Percentiles rank a stretch among this genome's conserved stretches.
Conservation (phyloP, 2,329 filamentous ascomycete genomes). For the Neonectria sp. region DNA sequence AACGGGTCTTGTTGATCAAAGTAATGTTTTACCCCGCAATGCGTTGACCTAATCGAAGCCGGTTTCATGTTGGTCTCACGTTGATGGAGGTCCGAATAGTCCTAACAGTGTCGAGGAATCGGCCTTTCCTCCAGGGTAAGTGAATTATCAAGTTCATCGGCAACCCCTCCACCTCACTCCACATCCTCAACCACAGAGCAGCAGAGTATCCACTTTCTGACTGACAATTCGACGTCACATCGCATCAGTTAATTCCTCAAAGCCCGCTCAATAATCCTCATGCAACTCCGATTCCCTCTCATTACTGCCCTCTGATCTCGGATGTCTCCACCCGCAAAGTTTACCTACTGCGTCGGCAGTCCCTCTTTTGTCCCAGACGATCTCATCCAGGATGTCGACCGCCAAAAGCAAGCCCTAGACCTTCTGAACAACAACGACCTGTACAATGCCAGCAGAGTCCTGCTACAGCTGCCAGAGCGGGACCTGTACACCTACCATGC, state of each 20-base stretch:
- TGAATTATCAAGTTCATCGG: background rate
- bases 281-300: slow-evolving; percentile 10
- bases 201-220: slow-evolving; percentile 36
- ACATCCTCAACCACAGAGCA: slow-evolving; percentile 3
- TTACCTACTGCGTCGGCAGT: slow-evolving; percentile 61
- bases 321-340: slow-evolving; percentile 49
- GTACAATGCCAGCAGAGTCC: slow-evolving; percentile 59
- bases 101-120: too few relatives aligned
- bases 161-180: slow-evolving; percentile 19
- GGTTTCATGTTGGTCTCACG: background rate
- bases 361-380: slow-evolving; percentile 60
- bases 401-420: slow-evolving; percentile 55
- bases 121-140: slow-evolving; percentile 19
- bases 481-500: slow-evolving; percentile 68
- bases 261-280: background rate
- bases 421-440: slow-evolving; percentile 62
- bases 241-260: slow-evolving; percentile 27
- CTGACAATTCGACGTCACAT: slow-evolving; percentile 36
- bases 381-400: slow-evolving; percentile 56
- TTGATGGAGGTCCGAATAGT: too few relatives aligned
- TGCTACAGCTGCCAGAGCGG: slow-evolving; percentile 60
- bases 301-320: slow-evolving; percentile 5
- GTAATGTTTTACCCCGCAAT: slow-evolving; percentile 1
- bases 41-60: background rate
- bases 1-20: background rate